Evolutionary conservation across 2,329 filamentous ascomycete genomes (phyloP).

Genomic region (Periconia digitata): DNA sequence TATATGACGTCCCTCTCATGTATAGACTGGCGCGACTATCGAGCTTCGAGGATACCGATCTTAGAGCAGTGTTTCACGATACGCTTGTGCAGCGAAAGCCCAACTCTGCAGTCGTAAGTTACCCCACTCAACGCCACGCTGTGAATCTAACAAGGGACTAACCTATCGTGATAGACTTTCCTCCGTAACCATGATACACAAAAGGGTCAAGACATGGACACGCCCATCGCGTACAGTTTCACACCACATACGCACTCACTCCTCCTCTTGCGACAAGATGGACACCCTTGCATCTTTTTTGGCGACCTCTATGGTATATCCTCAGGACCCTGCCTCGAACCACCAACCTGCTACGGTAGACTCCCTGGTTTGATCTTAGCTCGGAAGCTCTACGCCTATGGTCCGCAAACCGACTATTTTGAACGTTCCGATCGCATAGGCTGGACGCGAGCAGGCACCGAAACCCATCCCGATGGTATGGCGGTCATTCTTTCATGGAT

Average conservation of each 20-base stretch:
- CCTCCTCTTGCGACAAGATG: constrained; percentile 63
- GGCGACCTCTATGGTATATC: constrained; percentile 65
- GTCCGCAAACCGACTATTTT: constrained; percentile 63
- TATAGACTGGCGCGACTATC: constrained; percentile 64
- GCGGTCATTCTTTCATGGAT: constrained; percentile 51
- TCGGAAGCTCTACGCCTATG: constrained; percentile 65
- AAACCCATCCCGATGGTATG: constrained; percentile 36
- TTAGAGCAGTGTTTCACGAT: constrained; percentile 60
- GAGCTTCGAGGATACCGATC: constrained; percentile 57
- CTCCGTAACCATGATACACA: constrained; percentile 70
- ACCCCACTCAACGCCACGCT: background rate
- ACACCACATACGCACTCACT: constrained; percentile 69
- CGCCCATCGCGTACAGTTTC: constrained; percentile 63
- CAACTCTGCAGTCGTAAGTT: constrained; percentile 56
- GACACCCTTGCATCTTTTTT: constrained; percentile 67
- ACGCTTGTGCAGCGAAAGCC: constrained; percentile 57
- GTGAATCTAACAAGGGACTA: no score
- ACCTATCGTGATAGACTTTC: constrained; percentile 52
- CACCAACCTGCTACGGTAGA: constrained; percentile 53
- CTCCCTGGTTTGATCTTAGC: constrained; percentile 61
- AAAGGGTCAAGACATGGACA: constrained; percentile 52
- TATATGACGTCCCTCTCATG: constrained; percentile 68
- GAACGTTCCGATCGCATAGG: constrained; percentile 60
- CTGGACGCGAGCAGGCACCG: constrained; percentile 52
- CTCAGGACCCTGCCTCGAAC: constrained; percentile 46